These are phyloP conservation scores for Camellia sinensis DNA, from an alignment of 148 eudicot species.

Conservation along the genomic window DNA sequence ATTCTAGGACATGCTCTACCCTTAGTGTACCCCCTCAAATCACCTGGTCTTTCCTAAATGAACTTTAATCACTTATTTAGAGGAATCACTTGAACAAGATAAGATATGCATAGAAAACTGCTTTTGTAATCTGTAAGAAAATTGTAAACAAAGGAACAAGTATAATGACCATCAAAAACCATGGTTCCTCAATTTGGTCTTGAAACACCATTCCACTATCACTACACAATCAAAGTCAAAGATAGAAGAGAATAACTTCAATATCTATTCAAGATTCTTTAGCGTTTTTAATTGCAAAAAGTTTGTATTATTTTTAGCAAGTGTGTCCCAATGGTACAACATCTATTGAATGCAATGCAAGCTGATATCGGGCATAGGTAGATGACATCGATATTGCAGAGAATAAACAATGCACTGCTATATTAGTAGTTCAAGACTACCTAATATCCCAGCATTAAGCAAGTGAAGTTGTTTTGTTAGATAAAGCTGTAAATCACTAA, in stretches of 20 bases:
- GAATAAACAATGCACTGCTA: background rate
- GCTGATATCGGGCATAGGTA: background rate
- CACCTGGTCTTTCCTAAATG: background rate
- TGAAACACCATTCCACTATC: conserved; percentile 1
- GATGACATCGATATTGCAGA: background rate
- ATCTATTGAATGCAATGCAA: background rate
- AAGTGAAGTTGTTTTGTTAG: background rate
- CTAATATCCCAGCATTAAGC: background rate
- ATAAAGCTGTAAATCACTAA: background rate
- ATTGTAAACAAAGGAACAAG: background rate
- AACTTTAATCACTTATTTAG: background rate
- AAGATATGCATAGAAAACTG: background rate
- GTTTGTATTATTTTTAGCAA: too few species aligned
- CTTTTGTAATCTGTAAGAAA: background rate
- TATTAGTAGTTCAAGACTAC: background rate
- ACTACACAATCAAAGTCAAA: background rate
- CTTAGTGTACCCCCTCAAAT: background rate
- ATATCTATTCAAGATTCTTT: background rate
- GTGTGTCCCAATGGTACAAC: background rate
- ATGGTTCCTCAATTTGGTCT: background rate
- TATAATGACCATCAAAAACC: background rate
- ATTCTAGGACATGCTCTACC: background rate
- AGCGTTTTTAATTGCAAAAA: background rate
- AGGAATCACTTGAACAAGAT: background rate
- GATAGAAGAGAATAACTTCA: background rate